Evolutionary conservation across 108 stramenopile species (phyloP), one percentile per base, ranked within the genome.

Genomic region (Pseudonitzschia pungens): DNA sequence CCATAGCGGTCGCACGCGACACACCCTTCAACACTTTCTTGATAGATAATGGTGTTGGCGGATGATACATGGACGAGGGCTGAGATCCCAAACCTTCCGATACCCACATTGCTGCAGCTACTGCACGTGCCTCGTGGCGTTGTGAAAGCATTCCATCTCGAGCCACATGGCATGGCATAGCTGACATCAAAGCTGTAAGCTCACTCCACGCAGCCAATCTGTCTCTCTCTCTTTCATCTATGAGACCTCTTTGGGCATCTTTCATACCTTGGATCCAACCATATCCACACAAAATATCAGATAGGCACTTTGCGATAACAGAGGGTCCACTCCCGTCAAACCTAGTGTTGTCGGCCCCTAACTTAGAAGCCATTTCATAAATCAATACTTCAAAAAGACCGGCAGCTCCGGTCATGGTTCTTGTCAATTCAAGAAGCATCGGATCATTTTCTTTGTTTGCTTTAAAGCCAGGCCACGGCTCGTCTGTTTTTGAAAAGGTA

Each of bases 61-160:
- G 81, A 41, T 79, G 69, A 9, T 77, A 58, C 56, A 15, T 57
- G 21, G 43, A 32, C 63, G 73, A 54, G 45, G 58, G 24, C 11
- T 79, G 15, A 26, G 77, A 66, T n/a, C 82, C 82, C 32, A 79
- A 57, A 42, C 94, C 94, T 28, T 74, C 83, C 10, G 87, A 80
- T 72, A 87, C 77, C 94, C 94, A 95, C 88, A 95, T 92, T 28
- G 84, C 78, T 29, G 94, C 85, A 53, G 94, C 90, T 24, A 86
- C 77, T 16, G 94, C 87, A 51, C 94, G 75, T 33, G 94, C 94
- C 74, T 95, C 94, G 42, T 88, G 80, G 31, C 90, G 82, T 53
- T 80, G 82, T 21, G 91, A 76, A 8, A 92, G 29, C 67, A 84
- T 87, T 29, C 89, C 94, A 50, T 88, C 94, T 73, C 88, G 79